Conservation (phyloP, 345 rosid genomes). For the Eucalyptus dawsonii region DNA sequence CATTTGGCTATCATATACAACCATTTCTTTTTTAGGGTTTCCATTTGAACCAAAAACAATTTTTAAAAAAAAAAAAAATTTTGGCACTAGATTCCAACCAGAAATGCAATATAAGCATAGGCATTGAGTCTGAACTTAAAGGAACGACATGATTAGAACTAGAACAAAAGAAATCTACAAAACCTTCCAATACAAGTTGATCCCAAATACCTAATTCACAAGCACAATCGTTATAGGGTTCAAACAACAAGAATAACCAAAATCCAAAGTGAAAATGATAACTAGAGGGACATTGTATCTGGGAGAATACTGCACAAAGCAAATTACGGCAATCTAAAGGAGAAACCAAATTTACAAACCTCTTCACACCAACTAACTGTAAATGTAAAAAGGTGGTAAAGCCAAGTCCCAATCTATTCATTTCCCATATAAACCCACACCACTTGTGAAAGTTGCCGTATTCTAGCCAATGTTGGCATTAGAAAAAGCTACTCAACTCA, state of each 20-base stretch:
- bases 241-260: background rate
- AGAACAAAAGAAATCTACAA: too few species aligned
- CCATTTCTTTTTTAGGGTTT: too few species aligned
- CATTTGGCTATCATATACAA: background rate
- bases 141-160: too few species aligned
- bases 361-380: background rate
- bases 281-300: background rate
- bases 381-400: background rate
- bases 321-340: background rate
- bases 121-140: too few species aligned
- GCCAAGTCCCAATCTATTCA: background rate
- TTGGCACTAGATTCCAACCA: too few species aligned
- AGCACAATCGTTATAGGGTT: background rate
- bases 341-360: background rate
- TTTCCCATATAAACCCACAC: background rate
- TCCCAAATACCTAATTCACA: background rate
- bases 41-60: too few species aligned
- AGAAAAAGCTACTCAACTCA: background rate
- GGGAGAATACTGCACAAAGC: background rate
- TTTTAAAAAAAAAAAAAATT: too few species aligned
- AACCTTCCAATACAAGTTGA: background rate
- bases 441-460: background rate
- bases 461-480: background rate
- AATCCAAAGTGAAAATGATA: background rate
- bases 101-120: rapidly evolving